Evolutionary conservation across 768 basidiomycete species (phyloP).

Genomic region (Coprinopsis marcescibilis): DNA sequence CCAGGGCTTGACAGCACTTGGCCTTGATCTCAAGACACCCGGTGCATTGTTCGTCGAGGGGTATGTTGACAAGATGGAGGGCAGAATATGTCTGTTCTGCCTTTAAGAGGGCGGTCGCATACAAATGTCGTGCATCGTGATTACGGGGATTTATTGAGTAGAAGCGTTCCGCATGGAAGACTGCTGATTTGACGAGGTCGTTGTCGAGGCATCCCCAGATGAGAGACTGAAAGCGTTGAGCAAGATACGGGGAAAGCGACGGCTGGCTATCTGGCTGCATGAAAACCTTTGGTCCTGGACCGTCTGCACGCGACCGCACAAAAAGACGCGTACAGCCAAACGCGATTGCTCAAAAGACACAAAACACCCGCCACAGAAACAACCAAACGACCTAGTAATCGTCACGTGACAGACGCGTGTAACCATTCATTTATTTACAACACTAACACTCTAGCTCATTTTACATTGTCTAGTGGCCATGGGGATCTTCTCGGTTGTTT

Average conservation of each 20-base stretch:
- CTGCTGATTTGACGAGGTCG: slow-evolving; percentile 70
- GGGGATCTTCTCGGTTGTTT: slow-evolving; percentile 72
- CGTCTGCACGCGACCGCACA: neutral
- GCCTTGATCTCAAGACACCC: slow-evolving; percentile 79
- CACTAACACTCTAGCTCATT: neutral
- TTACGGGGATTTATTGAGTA: slow-evolving; percentile 61
- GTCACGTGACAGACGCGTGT: slow-evolving; percentile 4
- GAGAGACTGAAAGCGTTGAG: slow-evolving; percentile 63
- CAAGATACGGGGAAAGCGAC: slow-evolving; percentile 49
- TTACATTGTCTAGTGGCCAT: slow-evolving; percentile 53
- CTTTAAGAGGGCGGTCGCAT: slow-evolving; percentile 70
- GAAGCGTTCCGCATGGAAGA: slow-evolving; percentile 88
- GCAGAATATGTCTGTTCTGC: slow-evolving; percentile 73
- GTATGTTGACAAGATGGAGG: slow-evolving; percentile 58
- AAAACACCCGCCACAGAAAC: neutral
- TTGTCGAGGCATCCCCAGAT: slow-evolving; percentile 84
- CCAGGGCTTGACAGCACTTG: slow-evolving; percentile 65
- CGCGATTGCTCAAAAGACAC: neutral
- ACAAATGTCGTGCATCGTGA: slow-evolving; percentile 82
- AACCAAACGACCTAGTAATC: neutral
- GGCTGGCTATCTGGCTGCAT: slow-evolving; percentile 57
- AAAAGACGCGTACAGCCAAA: neutral
- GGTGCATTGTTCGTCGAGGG: slow-evolving; percentile 55
- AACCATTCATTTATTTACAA: neutral
- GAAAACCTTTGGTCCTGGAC: slow-evolving; percentile 4